Evolutionary conservation across 345 rosid genomes (phyloP).

Genomic region (Durio zibethinus): DNA sequence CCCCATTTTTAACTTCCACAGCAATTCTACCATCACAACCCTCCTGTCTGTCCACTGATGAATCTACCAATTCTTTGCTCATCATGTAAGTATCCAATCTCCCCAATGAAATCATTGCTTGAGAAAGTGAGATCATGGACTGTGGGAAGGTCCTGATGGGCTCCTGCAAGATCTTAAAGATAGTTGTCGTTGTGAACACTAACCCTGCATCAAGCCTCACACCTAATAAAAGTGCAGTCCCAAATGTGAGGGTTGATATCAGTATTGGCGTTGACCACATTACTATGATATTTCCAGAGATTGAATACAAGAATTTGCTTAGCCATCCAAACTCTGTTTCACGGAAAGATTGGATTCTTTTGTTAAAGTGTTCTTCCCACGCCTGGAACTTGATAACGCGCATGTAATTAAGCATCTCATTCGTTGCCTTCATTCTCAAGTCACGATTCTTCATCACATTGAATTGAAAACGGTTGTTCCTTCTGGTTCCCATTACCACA

Average conservation of each 20-base stretch:
- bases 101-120: slow-evolving; percentile 81
- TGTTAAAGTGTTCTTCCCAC: slow-evolving; percentile 90
- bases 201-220: slow-evolving; percentile 77
- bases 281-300: slow-evolving; percentile 61
- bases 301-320: slow-evolving; percentile 71
- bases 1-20: slow-evolving; percentile 66
- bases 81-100: slow-evolving; percentile 77
- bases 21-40: slow-evolving; percentile 54
- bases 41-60: slow-evolving; percentile 55
- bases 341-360: slow-evolving; percentile 66
- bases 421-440: slow-evolving; percentile 87
- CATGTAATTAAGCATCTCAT: slow-evolving; percentile 90
- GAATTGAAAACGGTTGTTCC: slow-evolving; percentile 64
- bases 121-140: slow-evolving; percentile 89
- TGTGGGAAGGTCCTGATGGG: slow-evolving; percentile 86
- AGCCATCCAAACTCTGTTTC: slow-evolving; percentile 78
- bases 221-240: slow-evolving; percentile 60
- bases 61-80: slow-evolving; percentile 61
- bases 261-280: slow-evolving; percentile 82
- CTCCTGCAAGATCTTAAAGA: slow-evolving; percentile 91
- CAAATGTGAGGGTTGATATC: slow-evolving; percentile 74
- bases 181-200: slow-evolving; percentile 80
- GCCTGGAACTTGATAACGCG: slow-evolving; percentile 95
- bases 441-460: slow-evolving; percentile 76
- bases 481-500: slow-evolving; percentile 45